phyloP scores from a whole-genome alignment of 2,329 filamentous ascomycete genomes.

The Alternaria sp. region DNA sequence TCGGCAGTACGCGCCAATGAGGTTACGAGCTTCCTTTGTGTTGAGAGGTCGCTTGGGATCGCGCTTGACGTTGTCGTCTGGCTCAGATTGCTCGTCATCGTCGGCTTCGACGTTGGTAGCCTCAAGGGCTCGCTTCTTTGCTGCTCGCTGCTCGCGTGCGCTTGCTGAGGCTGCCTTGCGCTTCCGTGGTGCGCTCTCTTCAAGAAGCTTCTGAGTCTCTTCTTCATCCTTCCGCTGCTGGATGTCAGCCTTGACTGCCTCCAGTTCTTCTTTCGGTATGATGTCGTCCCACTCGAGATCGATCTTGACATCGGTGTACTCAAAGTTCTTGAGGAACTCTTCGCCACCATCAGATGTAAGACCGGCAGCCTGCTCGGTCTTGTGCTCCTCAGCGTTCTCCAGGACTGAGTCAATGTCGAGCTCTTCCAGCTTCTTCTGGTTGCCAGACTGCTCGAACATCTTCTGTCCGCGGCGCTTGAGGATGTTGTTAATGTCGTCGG shows the following conservation, averaged over 20 bases:
- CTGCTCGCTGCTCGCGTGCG: constrained; percentile 68
- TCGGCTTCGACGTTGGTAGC: constrained; percentile 72
- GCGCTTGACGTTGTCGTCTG: constrained; percentile 58
- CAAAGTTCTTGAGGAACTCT: constrained; percentile 87
- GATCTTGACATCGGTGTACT: constrained; percentile 97
- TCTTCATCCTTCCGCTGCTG: constrained; percentile 82
- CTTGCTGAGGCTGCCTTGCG: constrained; percentile 67
- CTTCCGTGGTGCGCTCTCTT: constrained; percentile 82
- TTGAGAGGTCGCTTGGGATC: constrained; percentile 90
- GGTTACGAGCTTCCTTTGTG: constrained; percentile 90
- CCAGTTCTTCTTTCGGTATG: constrained; percentile 91
- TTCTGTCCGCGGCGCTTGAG: constrained; percentile 98
- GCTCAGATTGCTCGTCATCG: constrained; percentile 53
- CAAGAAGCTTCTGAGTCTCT: constrained; percentile 80
- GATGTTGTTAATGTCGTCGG: constrained; percentile 94
- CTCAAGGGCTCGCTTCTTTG: constrained; percentile 71
- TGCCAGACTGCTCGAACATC: constrained; percentile 97
- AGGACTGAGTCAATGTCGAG: constrained; percentile 97
- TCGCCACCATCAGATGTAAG: constrained; percentile 96
- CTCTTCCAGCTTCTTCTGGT: constrained; percentile 95
- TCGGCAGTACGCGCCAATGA: constrained; percentile 88
- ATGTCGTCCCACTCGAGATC: constrained; percentile 98
- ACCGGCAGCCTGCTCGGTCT: constrained; percentile 92
- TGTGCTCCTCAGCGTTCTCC: constrained; percentile 95
- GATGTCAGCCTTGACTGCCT: constrained; percentile 87